Evolutionary conservation across 164 flowering plant species (phyloP).

Genomic region (Dillenia turbinata): DNA sequence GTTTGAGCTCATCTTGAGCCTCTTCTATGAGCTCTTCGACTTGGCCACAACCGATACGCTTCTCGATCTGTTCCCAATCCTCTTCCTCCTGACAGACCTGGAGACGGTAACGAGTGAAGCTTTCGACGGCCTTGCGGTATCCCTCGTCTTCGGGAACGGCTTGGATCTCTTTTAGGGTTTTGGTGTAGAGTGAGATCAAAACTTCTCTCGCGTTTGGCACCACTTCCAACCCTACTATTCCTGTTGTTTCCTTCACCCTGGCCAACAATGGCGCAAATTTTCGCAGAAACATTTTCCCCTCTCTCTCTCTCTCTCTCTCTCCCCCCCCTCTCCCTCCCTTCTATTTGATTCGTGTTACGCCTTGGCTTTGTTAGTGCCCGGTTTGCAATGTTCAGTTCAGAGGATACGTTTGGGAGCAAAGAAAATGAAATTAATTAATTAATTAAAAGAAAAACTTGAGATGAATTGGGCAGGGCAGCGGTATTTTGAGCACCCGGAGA

Average conservation of each 20-base stretch:
- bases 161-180: constrained; percentile 84
- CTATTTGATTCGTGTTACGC: no score
- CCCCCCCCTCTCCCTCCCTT: background rate
- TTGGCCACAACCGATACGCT: constrained; percentile 84
- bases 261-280: constrained; percentile 79
- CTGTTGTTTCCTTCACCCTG: constrained; percentile 91
- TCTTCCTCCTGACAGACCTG: constrained; percentile 79
- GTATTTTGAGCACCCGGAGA: no score
- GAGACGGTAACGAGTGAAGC: constrained; percentile 82
- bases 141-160: constrained; percentile 93
- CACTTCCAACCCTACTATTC: constrained; percentile 93
- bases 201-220: constrained; percentile 92
- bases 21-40: constrained; percentile 97
- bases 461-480: no score
- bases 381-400: no score
- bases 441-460: no score
- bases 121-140: constrained; percentile 90
- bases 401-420: no score
- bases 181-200: constrained; percentile 66
- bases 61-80: constrained; percentile 93
- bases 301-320: constrained; percentile 11
- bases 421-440: no score
- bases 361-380: no score
- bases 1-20: constrained; percentile 87
- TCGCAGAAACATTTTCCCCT: constrained; percentile 61